These are phyloP conservation scores for Pythium rishiriense DNA, from an alignment of 352 stramenopile species.

Conservation along the genomic window DNA sequence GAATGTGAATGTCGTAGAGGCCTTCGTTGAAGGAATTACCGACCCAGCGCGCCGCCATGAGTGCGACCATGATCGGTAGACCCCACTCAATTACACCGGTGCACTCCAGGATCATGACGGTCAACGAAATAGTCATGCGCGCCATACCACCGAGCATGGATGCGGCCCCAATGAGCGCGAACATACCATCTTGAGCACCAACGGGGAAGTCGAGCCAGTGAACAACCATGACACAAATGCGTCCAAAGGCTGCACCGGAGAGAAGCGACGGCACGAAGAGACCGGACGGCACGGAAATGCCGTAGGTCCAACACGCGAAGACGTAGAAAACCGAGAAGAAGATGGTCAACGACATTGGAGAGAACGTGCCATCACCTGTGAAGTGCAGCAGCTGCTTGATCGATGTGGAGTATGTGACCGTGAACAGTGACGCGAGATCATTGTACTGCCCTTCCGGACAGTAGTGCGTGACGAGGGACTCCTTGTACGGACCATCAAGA, in stretches of 20 bases:
- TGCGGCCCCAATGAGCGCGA: slow-evolving; percentile 96
- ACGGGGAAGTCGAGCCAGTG: slow-evolving; percentile 65
- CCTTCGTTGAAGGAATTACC: slow-evolving; percentile 99
- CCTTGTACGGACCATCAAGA: slow-evolving; percentile 56
- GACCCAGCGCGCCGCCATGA: slow-evolving; percentile 96
- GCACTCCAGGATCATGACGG: slow-evolving; percentile 98
- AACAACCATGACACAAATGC: slow-evolving; percentile 68
- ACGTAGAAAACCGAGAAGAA: slow-evolving; percentile 96
- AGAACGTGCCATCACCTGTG: slow-evolving; percentile 89
- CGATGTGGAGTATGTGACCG: slow-evolving; percentile 93
- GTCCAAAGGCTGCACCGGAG: slow-evolving; percentile 94
- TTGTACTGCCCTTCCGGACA: slow-evolving; percentile 97
- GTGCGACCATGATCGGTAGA: slow-evolving; percentile 97
- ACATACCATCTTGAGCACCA: slow-evolving; percentile 90
- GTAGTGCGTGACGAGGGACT: slow-evolving; percentile 91
- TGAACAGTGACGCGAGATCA: slow-evolving; percentile 96
- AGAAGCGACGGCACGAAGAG: slow-evolving; percentile 97
- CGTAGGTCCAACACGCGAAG: slow-evolving; percentile 95
- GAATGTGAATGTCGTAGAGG: slow-evolving; percentile 99
- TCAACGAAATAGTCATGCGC: slow-evolving; percentile 98
- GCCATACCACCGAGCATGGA: slow-evolving; percentile 96
- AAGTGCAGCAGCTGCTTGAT: slow-evolving; percentile 98
- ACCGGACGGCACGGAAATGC: slow-evolving; percentile 95
- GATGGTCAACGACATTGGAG: slow-evolving; percentile 90
- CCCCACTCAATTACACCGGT: slow-evolving; percentile 99